phyloP scores from a whole-genome alignment of 2,329 filamentous ascomycete species.

The Fusarium cicatricum region DNA sequence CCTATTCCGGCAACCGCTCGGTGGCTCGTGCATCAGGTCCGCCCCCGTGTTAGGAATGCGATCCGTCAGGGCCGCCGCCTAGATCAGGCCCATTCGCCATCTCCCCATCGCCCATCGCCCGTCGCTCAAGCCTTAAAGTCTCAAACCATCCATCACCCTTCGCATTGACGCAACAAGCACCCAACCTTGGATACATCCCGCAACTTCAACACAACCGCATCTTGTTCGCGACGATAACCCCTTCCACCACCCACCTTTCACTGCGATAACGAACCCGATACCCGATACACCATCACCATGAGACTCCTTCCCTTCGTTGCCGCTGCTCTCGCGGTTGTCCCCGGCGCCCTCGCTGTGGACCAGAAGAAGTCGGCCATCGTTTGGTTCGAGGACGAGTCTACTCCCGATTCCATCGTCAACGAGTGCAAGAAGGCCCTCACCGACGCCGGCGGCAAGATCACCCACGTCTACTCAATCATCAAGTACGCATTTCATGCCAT shows the following conservation, averaged over 20 bases:
- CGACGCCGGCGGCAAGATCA: slow-evolving; percentile 77
- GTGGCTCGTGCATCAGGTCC: slow-evolving; percentile 22
- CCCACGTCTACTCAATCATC: slow-evolving; percentile 75
- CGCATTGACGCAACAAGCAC: slow-evolving; percentile 21
- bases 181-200: slow-evolving; percentile 3
- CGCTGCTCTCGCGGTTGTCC: slow-evolving; percentile 64
- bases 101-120: slow-evolving; percentile 11
- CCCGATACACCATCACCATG: slow-evolving; percentile 59
- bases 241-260: background rate
- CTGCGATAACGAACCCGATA: slow-evolving; percentile 3
- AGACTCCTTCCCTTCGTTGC: slow-evolving; percentile 64
- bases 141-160: slow-evolving; percentile 18
- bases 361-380: slow-evolving; percentile 79
- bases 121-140: slow-evolving; percentile 19
- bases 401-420: slow-evolving; percentile 70
- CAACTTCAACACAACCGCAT: background rate
- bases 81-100: slow-evolving; percentile 9
- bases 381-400: slow-evolving; percentile 74
- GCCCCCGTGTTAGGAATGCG: slow-evolving; percentile 13
- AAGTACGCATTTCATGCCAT: slow-evolving; percentile 60
- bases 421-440: slow-evolving; percentile 76
- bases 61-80: slow-evolving; percentile 19
- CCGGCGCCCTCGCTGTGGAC: slow-evolving; percentile 69
- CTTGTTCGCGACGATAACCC: slow-evolving; percentile 7
- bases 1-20: slow-evolving; percentile 20